These are phyloP conservation scores for Diaporthe eres DNA, from an alignment of 2,329 filamentous ascomycete genomes.

Conservation along the genomic window DNA sequence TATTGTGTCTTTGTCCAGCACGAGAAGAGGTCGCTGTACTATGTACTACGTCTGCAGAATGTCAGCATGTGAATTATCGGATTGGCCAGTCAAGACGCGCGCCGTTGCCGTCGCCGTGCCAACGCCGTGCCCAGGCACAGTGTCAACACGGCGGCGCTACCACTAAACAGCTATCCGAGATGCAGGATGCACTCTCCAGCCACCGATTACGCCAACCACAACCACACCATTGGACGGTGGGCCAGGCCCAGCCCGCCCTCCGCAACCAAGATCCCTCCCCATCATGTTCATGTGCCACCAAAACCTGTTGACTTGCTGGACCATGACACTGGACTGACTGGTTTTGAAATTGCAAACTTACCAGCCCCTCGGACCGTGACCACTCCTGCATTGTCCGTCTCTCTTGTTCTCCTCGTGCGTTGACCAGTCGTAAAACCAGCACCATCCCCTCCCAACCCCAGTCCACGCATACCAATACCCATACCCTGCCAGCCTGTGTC, in stretches of 20 bases:
- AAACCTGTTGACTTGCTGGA: constrained; percentile 13
- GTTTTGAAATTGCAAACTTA: constrained; percentile 4
- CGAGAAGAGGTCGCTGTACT: not conserved
- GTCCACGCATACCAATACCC: not conserved
- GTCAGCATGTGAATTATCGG: not conserved
- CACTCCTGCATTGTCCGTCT: constrained; percentile 4
- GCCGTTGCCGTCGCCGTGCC: not conserved
- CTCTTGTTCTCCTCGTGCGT: not conserved
- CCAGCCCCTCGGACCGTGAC: constrained; percentile 26
- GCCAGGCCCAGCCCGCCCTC: constrained; percentile 25
- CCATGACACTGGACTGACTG: not conserved
- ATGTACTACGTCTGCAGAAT: not conserved
- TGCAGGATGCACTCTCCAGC: constrained; percentile 20
- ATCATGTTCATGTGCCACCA: constrained; percentile 30
- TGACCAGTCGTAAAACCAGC: constrained; percentile 20
- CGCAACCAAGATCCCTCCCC: not conserved
- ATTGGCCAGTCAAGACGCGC: not conserved
- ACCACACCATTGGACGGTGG: constrained; percentile 16
- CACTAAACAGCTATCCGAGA: not conserved
- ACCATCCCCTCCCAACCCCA: constrained; percentile 18
- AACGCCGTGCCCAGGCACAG: constrained; percentile 16
- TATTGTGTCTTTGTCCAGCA: not conserved
- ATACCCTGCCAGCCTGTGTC: constrained; percentile 14
- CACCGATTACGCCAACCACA: constrained; percentile 31
- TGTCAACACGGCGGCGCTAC: constrained; percentile 9